phyloP scores from a whole-genome alignment of 225 moss, liverwort and hornwort genomes.

The Physcomitrellopsis africana region DNA sequence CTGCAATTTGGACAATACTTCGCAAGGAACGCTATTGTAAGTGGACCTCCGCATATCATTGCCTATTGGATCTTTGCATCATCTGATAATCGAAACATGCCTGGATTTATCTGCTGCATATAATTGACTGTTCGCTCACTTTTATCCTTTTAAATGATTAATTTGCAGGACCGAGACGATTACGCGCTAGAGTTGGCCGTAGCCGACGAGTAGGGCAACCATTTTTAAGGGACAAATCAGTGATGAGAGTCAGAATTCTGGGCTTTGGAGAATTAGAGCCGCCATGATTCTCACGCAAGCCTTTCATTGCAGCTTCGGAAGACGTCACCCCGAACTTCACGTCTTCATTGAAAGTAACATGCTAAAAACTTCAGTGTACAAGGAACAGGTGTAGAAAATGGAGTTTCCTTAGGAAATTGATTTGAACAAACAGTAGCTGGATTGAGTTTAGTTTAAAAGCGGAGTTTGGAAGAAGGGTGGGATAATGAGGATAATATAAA shows the following conservation, averaged over 20 bases:
- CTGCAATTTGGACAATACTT: conserved; percentile 96
- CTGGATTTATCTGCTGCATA: background rate
- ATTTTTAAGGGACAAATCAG: conserved; percentile 37
- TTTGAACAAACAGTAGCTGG: background rate
- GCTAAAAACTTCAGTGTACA: conserved; percentile 21
- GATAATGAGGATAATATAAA: background rate
- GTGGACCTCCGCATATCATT: conserved; percentile 26
- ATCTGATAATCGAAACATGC: background rate
- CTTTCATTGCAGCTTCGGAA: conserved; percentile 10
- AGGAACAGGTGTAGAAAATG: conserved; percentile 14
- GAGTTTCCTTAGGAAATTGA: conserved; percentile 1
- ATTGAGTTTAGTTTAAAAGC: conserved; percentile 20
- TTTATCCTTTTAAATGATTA: background rate
- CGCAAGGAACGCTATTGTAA: conserved; percentile 86
- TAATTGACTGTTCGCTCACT: background rate
- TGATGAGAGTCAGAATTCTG: conserved; percentile 3
- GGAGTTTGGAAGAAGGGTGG: conserved; percentile 10
- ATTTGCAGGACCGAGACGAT: conserved; percentile 83
- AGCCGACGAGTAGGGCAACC: conserved; percentile 71
- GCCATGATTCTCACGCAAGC: background rate
- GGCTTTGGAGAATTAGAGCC: background rate
- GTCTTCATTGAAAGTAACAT: conserved; percentile 1
- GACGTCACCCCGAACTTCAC: background rate
- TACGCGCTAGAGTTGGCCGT: conserved; percentile 91
- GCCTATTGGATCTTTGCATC: background rate